Percentiles rank a stretch among this genome's conserved stretches.
These are phyloP conservation scores for Metarhizium album DNA, from an alignment of 2,329 filamentous ascomycete genomes.

Conservation along the genomic window DNA sequence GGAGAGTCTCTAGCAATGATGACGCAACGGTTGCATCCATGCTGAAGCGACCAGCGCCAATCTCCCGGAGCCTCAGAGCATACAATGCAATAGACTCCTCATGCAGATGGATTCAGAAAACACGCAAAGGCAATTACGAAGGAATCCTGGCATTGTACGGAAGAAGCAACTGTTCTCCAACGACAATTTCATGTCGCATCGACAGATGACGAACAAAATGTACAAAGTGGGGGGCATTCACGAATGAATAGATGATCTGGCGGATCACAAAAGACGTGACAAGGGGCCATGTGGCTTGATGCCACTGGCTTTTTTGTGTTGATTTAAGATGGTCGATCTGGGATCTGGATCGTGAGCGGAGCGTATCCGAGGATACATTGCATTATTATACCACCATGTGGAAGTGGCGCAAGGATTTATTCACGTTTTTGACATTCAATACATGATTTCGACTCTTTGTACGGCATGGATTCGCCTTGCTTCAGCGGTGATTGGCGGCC, in stretches of 20 bases:
- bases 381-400: neutral
- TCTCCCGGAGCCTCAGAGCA: neutral
- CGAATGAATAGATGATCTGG: neutral
- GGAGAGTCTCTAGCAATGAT: constrained; percentile 19
- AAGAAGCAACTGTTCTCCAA: neutral
- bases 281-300: neutral
- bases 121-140: neutral
- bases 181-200: neutral
- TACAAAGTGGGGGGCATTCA: neutral
- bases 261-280: neutral
- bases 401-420: constrained; percentile 1
- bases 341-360: neutral
- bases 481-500: neutral
- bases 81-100: neutral
- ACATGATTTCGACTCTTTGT: neutral
- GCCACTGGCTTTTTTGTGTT: neutral
- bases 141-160: neutral
- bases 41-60: neutral
- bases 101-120: neutral
- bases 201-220: neutral
- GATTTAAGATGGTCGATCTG: neutral
- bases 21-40: neutral
- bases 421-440: neutral
- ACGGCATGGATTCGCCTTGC: neutral
- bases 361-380: neutral